phyloP scores from a whole-genome alignment of 1,139 yeast species.

The Meyerozyma elateridarum region DNA sequence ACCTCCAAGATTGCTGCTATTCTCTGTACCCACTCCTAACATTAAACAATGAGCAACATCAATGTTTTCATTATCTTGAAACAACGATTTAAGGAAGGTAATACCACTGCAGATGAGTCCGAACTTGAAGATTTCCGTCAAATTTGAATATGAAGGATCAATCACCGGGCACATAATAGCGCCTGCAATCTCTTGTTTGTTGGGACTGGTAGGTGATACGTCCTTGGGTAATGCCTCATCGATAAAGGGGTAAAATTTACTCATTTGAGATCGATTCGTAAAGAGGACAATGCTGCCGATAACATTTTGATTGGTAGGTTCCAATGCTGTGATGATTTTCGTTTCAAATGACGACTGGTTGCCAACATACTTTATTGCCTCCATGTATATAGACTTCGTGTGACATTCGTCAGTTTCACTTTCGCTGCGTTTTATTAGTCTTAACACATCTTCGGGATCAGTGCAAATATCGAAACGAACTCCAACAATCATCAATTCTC shows the following conservation, averaged over 20 bases:
- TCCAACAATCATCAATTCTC: slow-evolving; percentile 57
- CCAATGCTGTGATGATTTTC: slow-evolving; percentile 53
- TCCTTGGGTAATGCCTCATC: slow-evolving; percentile 18
- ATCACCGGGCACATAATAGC: slow-evolving; percentile 56
- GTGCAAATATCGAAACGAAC: slow-evolving; percentile 53
- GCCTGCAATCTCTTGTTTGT: slow-evolving; percentile 30
- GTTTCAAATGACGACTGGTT: slow-evolving; percentile 24
- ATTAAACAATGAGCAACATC: slow-evolving; percentile 33
- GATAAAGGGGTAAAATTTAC: slow-evolving; percentile 51
- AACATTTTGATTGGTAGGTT: slow-evolving; percentile 49
- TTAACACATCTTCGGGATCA: slow-evolving; percentile 35
- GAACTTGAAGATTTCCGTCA: slow-evolving; percentile 51
- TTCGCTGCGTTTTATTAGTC: slow-evolving; percentile 23
- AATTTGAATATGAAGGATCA: slow-evolving; percentile 51
- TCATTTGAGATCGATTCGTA: slow-evolving; percentile 42
- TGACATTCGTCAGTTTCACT: slow-evolving; percentile 15
- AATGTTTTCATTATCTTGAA: slow-evolving; percentile 20
- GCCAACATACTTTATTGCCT: slow-evolving; percentile 17
- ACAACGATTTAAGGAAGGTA: slow-evolving; percentile 43
- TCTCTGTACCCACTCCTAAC: slow-evolving; percentile 37
- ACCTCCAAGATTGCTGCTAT: slow-evolving; percentile 26
- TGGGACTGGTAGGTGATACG: slow-evolving; percentile 6
- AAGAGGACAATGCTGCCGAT: slow-evolving; percentile 55
- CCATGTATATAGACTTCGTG: slow-evolving; percentile 16
- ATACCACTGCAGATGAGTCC: slow-evolving; percentile 60